A percentile compares a stretch with the other conserved stretches of the same genome.
Evolutionary conservation across 176 grass and related monocot genomes (phyloP).

Genomic region (Carex cristatella): DNA sequence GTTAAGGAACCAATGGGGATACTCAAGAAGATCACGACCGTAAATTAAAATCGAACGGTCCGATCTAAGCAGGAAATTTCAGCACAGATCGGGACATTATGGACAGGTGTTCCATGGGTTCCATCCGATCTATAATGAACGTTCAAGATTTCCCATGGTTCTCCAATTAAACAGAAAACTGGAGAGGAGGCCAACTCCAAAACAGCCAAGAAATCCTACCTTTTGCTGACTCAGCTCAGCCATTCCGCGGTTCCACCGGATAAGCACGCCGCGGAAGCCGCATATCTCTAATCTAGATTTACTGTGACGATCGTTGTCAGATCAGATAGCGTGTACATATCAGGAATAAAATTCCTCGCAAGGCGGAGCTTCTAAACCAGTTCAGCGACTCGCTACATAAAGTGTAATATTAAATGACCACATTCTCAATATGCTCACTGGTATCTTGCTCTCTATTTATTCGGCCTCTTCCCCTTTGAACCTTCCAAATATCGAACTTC

Average conservation of each 20-base stretch:
- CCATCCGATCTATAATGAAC: too few relatives aligned
- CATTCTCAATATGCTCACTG: background rate
- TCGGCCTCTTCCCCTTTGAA: too few relatives aligned
- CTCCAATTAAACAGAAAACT: background rate
- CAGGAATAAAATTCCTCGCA: background rate
- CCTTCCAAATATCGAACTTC: background rate
- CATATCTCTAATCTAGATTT: background rate
- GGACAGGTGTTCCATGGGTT: too few relatives aligned
- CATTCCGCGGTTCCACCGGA: background rate
- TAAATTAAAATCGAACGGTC: background rate
- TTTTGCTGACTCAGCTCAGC: background rate
- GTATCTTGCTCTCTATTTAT: background rate
- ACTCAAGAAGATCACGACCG: background rate
- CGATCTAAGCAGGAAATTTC: too few relatives aligned
- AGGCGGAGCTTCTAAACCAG: background rate
- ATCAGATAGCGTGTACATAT: background rate
- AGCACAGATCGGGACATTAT: too few relatives aligned
- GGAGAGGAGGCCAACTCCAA: background rate
- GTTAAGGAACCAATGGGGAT: background rate
- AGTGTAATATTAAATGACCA: background rate
- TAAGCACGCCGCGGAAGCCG: slow-evolving; percentile 6
- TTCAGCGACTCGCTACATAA: background rate
- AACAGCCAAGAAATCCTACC: background rate
- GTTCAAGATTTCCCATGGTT: background rate
- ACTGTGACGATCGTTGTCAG: background rate